Base-by-base conservation (phyloP, 2,329 filamentous ascomycete species). In the Mariannaea sp. region DNA sequence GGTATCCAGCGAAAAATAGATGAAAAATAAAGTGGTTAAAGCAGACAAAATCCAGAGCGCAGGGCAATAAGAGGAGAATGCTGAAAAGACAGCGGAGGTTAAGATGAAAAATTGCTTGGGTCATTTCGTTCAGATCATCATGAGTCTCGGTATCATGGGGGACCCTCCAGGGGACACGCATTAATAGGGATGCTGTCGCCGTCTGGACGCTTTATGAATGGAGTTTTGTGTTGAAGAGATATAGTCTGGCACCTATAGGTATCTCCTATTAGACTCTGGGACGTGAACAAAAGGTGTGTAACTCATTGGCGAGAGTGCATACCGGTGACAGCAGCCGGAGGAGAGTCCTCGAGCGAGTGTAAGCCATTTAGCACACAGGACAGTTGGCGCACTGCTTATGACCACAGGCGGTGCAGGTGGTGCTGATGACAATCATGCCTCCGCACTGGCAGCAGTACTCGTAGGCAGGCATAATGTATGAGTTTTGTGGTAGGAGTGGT, bases 391-490 rank as follows among this genome's bases (percentile, higher is more conserved):
- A 82, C 65, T 80, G 75, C 60, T 72, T 68, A 72, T 82, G 79
- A 45, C 73, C 71, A 67, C 79, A 82, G 64, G 73, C 71, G 56
- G 70, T 73, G 74, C 79, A 82, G 46, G 73, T 76, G 67, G 71
- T 79, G 76, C 78, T 81, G 72, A 82, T 82, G 73, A 81, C 79
- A 61, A 82, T 80, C 71, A 81, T 78, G 70, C 74, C 71, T 62
- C 77, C 77, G 72, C 79, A 82, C 65, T 80, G 70, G 75, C 79
- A 81, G 76, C 80, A 82, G 71, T 79, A 79, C 62, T 77, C 75
- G 61, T 75, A 77, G 62, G 73, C 70, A 66, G 75, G 72, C 75
- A 77, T 77, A 43, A 13, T 24, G 14, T 40, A 64, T 38, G 57
- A 57, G 42, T 59, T 48, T 36, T 49, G n/a, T 44, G 20, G 8